phyloP scores from a whole-genome alignment of 2,329 filamentous ascomycete genomes.

The Alternaria sp. region DNA sequence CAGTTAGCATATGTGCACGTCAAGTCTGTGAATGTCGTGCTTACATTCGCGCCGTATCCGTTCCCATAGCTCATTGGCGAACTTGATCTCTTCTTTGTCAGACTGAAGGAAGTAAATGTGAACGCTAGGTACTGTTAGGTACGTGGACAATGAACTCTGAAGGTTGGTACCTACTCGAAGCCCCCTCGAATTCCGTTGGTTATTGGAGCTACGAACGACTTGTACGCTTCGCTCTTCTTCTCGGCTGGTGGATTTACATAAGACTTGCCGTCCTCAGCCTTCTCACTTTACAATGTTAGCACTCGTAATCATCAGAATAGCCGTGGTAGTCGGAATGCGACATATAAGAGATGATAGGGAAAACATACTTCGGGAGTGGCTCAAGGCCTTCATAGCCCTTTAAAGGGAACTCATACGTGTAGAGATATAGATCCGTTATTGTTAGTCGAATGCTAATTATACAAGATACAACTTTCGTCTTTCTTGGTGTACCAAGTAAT shows the following conservation, averaged over 20 bases:
- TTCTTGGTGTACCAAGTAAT: not conserved
- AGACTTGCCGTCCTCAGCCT: slow-evolving; percentile 78
- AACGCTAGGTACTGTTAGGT: slow-evolving; percentile 52
- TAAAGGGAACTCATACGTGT: slow-evolving; percentile 65
- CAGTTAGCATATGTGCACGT: slow-evolving; percentile 13
- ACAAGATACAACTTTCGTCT: not conserved
- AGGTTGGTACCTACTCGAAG: slow-evolving; percentile 66
- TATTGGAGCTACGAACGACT: slow-evolving; percentile 72
- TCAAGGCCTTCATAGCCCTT: slow-evolving; percentile 65
- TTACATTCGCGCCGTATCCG: slow-evolving; percentile 81
- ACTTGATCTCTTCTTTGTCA: slow-evolving; percentile 69
- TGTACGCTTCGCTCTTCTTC: slow-evolving; percentile 72
- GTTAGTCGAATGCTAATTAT: not conserved
- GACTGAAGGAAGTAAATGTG: slow-evolving; percentile 82
- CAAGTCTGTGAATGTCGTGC: slow-evolving; percentile 27
- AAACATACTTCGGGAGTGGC: slow-evolving; percentile 59
- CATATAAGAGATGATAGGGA: not conserved
- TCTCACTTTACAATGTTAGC: slow-evolving; percentile 57
- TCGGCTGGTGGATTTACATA: slow-evolving; percentile 71
- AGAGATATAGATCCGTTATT: slow-evolving; percentile 56
- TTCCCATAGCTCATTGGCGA: slow-evolving; percentile 77
- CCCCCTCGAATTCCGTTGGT: slow-evolving; percentile 72
- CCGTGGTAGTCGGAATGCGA: not conserved
- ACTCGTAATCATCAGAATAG: not conserved
- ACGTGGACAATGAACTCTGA: not conserved